Evolutionary conservation across 495 filamentous ascomycete genomes (phyloP).

Genomic region (Cairneyella variabilis): DNA sequence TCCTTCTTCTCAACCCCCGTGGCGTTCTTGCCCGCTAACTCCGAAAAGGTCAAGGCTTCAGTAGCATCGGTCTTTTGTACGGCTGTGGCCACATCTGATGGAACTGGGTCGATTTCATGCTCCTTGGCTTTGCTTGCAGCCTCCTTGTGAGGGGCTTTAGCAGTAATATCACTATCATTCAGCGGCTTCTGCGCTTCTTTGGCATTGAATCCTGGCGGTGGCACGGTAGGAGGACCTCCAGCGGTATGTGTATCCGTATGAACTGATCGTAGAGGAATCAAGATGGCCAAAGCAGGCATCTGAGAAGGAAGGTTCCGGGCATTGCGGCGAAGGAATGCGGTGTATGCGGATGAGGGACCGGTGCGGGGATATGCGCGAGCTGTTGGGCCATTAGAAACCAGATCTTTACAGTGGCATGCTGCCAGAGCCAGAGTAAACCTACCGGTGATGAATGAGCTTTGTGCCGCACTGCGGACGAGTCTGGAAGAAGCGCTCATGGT

Average conservation of each 20-base stretch:
- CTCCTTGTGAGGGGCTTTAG: constrained; percentile 33
- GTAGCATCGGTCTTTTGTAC: constrained; percentile 39
- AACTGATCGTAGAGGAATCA: constrained; percentile 60
- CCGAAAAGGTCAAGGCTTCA: constrained; percentile 40
- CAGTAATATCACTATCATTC: constrained; percentile 39
- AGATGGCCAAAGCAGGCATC: constrained; percentile 58
- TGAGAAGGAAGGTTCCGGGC: constrained; percentile 55
- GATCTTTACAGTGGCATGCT: too few relatives aligned
- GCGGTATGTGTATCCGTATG: constrained; percentile 69
- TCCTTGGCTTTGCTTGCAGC: constrained; percentile 27
- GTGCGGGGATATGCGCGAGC: constrained; percentile 36
- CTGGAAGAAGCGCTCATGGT: constrained; percentile 58
- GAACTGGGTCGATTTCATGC: constrained; percentile 17
- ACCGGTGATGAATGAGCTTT: constrained; percentile 47
- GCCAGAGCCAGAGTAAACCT: too few relatives aligned
- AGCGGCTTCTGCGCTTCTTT: constrained; percentile 88
- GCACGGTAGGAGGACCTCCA: constrained; percentile 53
- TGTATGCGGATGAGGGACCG: constrained; percentile 35
- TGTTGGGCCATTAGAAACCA: constrained; percentile 21
- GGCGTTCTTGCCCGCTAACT: constrained; percentile 41
- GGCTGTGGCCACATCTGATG: constrained; percentile 27
- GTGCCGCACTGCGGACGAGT: constrained; percentile 54
- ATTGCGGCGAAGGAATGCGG: constrained; percentile 54
- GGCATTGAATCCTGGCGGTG: constrained; percentile 91
- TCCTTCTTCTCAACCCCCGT: constrained; percentile 50